Evolutionary conservation across 2,329 filamentous ascomycete species (phyloP).

Genomic region (Aspergillus vadensis): DNA sequence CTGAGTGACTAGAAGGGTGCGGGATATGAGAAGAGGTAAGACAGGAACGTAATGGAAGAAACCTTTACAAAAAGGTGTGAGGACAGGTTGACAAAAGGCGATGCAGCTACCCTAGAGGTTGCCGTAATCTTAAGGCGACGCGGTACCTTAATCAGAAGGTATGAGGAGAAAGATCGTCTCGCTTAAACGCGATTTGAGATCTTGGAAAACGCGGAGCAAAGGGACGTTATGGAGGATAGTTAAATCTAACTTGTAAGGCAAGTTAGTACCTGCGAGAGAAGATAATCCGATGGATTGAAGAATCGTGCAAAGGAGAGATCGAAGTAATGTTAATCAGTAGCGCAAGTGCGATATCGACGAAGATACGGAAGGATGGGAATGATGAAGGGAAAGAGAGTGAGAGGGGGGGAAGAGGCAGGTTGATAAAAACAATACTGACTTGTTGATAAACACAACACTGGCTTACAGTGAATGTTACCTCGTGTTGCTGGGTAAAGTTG

Average conservation of each 20-base stretch:
- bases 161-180: not conserved
- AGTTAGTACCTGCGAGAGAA: not conserved
- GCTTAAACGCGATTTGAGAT: not conserved
- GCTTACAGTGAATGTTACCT: slow-evolving; percentile 1
- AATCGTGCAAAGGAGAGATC: not conserved
- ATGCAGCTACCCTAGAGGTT: not conserved
- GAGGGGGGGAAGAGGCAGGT: slow-evolving; percentile 7
- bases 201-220: not conserved
- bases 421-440: slow-evolving; percentile 5
- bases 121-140: too few relatives aligned
- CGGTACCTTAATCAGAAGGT: not conserved
- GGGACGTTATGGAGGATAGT: not conserved
- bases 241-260: not conserved
- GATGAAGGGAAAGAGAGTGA: slow-evolving; percentile 5
- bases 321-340: not conserved
- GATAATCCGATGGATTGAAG: too few relatives aligned
- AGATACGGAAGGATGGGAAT: slow-evolving; percentile 2
- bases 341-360: not conserved
- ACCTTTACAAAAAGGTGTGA: not conserved
- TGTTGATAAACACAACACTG: slow-evolving; percentile 3
- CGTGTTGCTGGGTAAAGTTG: slow-evolving; percentile 9
- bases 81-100: not conserved
- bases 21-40: not conserved
- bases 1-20: not conserved
- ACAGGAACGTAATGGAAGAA: not conserved